Conservation (phyloP, 2,329 filamentous ascomycete species). For the Trichoderma polysporum region DNA sequence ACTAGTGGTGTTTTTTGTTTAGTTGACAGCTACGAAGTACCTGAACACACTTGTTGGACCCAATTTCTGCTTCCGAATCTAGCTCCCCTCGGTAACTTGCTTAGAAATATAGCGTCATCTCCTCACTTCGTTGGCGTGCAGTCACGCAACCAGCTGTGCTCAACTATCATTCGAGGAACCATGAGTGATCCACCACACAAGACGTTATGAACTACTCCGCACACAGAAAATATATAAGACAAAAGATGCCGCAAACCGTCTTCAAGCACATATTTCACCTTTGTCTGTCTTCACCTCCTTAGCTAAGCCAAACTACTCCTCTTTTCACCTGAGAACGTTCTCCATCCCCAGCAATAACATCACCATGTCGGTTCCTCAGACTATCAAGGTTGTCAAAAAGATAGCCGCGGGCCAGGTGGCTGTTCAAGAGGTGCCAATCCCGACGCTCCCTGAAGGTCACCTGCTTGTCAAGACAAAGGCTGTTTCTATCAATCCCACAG, state of each 20-base stretch:
- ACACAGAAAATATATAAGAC: background rate
- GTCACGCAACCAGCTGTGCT: background rate
- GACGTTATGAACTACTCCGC: background rate
- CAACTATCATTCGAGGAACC: background rate
- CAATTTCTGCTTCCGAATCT: background rate
- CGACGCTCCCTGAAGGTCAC: constrained; percentile 23
- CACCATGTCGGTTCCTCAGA: background rate
- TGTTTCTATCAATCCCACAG: constrained; percentile 37
- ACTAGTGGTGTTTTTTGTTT: background rate
- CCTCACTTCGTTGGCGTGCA: background rate
- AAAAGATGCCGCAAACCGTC: too few relatives aligned
- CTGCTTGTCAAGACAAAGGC: constrained; percentile 37
- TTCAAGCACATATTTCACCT: too few relatives aligned
- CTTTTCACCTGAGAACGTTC: background rate
- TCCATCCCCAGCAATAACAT: background rate
- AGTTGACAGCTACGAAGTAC: background rate
- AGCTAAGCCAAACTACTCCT: background rate
- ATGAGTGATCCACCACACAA: constrained; percentile 1
- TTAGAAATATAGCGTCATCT: background rate
- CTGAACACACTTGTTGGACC: background rate
- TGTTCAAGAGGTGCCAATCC: background rate
- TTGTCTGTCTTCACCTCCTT: background rate
- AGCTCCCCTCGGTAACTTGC: background rate
- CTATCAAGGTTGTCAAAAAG: background rate
- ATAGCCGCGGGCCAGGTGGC: background rate